Evolutionary conservation across 306 rosid genomes (phyloP).

Genomic region (Datisca glomerata): DNA sequence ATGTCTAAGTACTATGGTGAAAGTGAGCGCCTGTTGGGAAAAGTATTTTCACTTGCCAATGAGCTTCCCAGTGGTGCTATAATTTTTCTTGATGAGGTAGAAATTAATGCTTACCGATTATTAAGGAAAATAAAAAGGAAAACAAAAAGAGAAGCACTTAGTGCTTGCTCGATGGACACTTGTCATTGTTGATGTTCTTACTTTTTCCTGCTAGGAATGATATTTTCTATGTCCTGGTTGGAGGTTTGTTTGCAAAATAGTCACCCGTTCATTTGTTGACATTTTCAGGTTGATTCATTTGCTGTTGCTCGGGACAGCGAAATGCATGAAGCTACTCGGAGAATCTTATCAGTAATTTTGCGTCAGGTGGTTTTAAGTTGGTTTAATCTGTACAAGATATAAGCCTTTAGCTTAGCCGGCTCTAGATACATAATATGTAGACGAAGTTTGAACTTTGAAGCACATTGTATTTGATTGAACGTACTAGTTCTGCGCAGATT

Average conservation of each 20-base stretch:
- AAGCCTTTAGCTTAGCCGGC: not conserved
- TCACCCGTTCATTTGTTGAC: no score
- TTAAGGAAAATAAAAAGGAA: no score
- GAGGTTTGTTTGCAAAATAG: no score
- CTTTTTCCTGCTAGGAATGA: not conserved
- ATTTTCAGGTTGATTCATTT: constrained; percentile 58
- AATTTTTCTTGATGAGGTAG: constrained; percentile 86
- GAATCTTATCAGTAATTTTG: constrained; percentile 51
- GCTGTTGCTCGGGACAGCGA: constrained; percentile 72
- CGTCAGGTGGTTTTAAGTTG: no score
- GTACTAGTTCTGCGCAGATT: constrained; percentile 35
- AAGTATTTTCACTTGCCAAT: constrained; percentile 73
- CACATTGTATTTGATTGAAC: not conserved
- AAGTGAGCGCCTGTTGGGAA: constrained; percentile 75
- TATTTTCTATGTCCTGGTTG: no score
- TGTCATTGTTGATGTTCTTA: not conserved
- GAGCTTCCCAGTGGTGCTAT: constrained; percentile 68
- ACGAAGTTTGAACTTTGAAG: not conserved
- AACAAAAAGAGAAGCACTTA: no score
- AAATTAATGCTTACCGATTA: constrained; percentile 5
- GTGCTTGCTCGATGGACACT: not conserved
- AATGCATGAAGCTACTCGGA: constrained; percentile 90
- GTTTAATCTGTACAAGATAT: constrained; percentile 4
- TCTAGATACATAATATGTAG: no score
- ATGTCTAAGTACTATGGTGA: constrained; percentile 85